A percentile compares a stretch with the other conserved stretches of the same genome.
phyloP scores from a whole-genome alignment of 345 rosid species.

The Euphorbia tirucalli region DNA sequence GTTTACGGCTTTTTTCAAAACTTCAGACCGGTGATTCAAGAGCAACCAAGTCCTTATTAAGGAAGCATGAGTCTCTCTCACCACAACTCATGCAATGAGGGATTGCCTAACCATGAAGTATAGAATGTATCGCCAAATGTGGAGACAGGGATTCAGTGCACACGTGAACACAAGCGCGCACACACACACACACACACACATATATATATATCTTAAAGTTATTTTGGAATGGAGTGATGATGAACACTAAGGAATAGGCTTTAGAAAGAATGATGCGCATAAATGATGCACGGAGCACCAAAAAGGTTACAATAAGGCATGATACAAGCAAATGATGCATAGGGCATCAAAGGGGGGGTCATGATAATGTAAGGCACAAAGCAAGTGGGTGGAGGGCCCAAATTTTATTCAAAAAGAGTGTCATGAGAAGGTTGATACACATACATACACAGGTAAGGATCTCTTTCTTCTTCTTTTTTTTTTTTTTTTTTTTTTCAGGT shows the following conservation, averaged over 20 bases:
- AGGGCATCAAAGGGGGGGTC: conserved; percentile 15
- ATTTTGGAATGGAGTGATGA: not conserved
- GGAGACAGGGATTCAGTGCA: not conserved
- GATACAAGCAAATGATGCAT: conserved; percentile 19
- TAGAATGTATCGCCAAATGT: not conserved
- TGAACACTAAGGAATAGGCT: conserved; percentile 15
- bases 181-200: not conserved
- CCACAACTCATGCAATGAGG: not conserved
- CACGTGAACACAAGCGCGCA: not conserved
- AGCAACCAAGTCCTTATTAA: not conserved
- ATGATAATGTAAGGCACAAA: not conserved
- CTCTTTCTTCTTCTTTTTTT: no score
- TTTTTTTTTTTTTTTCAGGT: no score
- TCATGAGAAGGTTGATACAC: conserved; percentile 3
- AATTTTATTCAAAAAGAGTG: conserved; percentile 16
- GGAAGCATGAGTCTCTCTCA: not conserved
- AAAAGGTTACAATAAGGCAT: conserved; percentile 23
- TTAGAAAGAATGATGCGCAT: conserved; percentile 17
- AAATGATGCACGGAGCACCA: conserved; percentile 20
- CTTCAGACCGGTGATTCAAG: not conserved
- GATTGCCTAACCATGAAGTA: not conserved
- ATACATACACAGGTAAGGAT: not conserved
- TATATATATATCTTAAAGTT: not conserved
- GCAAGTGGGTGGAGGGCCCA: conserved; percentile 49
- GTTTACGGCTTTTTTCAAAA: not conserved